These are phyloP conservation scores for Juglanconis juglandina DNA, from an alignment of 2,329 filamentous ascomycete species.

Conservation along the genomic window DNA sequence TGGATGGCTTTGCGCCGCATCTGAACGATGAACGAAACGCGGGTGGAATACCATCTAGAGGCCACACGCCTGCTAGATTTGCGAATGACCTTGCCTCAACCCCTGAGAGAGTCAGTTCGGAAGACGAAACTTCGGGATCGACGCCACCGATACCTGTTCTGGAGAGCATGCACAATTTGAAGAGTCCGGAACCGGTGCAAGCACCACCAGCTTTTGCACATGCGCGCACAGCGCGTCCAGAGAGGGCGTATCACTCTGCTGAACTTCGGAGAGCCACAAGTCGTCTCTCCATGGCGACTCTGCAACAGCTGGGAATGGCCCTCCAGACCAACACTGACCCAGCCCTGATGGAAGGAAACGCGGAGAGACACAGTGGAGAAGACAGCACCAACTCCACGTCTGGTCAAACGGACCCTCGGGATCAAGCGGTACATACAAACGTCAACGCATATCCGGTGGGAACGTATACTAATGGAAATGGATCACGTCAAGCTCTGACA, in stretches of 20 bases:
- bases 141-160: constrained; percentile 47
- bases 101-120: constrained; percentile 54
- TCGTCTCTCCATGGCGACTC: constrained; percentile 76
- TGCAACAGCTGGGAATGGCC: constrained; percentile 74
- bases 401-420: constrained; percentile 33
- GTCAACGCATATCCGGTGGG: constrained; percentile 45
- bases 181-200: constrained; percentile 72
- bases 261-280: constrained; percentile 79
- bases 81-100: constrained; percentile 43
- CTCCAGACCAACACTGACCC: constrained; percentile 15
- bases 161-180: constrained; percentile 51
- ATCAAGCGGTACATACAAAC: constrained; percentile 50
- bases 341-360: constrained; percentile 15
- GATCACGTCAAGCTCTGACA: constrained; percentile 52
- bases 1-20: constrained; percentile 19
- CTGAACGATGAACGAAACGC: constrained; percentile 10
- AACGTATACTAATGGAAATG: constrained; percentile 52
- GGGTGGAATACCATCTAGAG: constrained; percentile 22
- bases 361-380: constrained; percentile 26
- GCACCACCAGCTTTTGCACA: constrained; percentile 69
- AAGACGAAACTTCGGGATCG: constrained; percentile 46
- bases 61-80: constrained; percentile 36
- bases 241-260: constrained; percentile 68
- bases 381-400: constrained; percentile 30
- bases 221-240: constrained; percentile 65